phyloP scores from a whole-genome alignment of 2,329 filamentous ascomycete genomes.

The Diaporthe sp. region DNA sequence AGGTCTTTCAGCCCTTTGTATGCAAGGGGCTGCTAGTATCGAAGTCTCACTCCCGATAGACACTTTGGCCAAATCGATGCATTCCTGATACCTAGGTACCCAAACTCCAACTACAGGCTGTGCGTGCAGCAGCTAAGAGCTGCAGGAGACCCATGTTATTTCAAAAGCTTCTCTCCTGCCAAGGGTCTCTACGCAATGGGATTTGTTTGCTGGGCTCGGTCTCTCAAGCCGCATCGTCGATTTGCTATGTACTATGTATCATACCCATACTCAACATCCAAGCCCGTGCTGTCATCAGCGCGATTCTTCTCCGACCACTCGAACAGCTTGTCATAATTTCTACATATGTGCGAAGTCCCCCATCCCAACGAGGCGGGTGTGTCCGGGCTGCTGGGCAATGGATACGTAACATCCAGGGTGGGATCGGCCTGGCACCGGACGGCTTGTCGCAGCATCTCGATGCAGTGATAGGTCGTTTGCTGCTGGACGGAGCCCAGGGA shows the following conservation, averaged over 20 bases:
- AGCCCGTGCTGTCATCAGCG: neutral
- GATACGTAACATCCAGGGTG: constrained; percentile 1
- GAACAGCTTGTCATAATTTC: constrained; percentile 14
- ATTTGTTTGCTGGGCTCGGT: neutral
- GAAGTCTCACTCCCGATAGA: no score
- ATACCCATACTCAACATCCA: neutral
- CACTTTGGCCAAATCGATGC: neutral
- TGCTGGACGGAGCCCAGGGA: neutral
- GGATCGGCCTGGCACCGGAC: constrained; percentile 19
- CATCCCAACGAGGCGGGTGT: neutral
- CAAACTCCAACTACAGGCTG: neutral
- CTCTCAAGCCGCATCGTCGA: neutral
- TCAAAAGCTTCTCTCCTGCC: neutral
- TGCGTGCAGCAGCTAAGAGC: neutral
- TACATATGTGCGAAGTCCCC: constrained; percentile 4
- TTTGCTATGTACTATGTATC: neutral
- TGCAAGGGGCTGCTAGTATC: no score
- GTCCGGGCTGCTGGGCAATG: neutral
- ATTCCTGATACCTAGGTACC: no score
- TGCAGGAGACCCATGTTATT: neutral
- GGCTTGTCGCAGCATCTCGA: constrained; percentile 18
- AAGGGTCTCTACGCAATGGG: neutral
- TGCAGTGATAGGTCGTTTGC: constrained; percentile 10
- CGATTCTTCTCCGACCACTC: constrained; percentile 10
- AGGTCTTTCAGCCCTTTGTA: no score